Evolutionary conservation across 495 filamentous ascomycete species (phyloP), one percentile per base, ranked within the genome.

Genomic region (Xylaria curta): DNA sequence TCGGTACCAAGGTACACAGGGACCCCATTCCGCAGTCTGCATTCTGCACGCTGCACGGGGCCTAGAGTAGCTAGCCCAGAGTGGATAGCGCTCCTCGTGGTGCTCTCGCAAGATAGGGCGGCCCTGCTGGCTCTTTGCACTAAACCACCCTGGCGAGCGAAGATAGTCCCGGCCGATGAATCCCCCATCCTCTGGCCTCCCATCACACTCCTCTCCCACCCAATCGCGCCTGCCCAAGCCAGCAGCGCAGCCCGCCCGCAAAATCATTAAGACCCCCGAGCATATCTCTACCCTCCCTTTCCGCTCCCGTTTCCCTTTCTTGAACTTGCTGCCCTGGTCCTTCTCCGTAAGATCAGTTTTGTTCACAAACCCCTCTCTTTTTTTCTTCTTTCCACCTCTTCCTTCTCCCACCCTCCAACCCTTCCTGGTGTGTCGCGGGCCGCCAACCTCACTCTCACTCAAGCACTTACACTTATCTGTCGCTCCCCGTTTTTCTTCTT

Each of bases 211-310:
- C 49, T 60, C 66, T 36, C 54, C 65, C 47, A 47, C 62, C 69
- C 61, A 46, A 42, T 36, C 65, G 47, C 63, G 28, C 63, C n/a
- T 58, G 33, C 75, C 76, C 75, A 75, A 38, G 36, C 36, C 36
- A 38, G 36, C 36, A 36, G 33, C 33, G 31, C 36, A 38, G 36
- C 64, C 76, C 69, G 72, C 74, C 36, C 36, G 71, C 75, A 77
- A 78, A 76, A 76, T 71, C 76, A 78, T 79, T 79, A 79, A 79
- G 76, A 74, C 77, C 76, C 77, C 77, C 77, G 75, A 78, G 63
- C 73, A 71, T 26, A 12, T 71, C 72, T 70, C 66, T 75, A 66
- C 70, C 72, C 71, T 70, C 70, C 72, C 70, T 75, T 73, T 60
- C 65, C 70, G 70, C 51, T 66, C 70, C 64, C 64, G 53, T 68